phyloP scores from a whole-genome alignment of 805 yeast species.

The Sugiyamaella smithiae region DNA sequence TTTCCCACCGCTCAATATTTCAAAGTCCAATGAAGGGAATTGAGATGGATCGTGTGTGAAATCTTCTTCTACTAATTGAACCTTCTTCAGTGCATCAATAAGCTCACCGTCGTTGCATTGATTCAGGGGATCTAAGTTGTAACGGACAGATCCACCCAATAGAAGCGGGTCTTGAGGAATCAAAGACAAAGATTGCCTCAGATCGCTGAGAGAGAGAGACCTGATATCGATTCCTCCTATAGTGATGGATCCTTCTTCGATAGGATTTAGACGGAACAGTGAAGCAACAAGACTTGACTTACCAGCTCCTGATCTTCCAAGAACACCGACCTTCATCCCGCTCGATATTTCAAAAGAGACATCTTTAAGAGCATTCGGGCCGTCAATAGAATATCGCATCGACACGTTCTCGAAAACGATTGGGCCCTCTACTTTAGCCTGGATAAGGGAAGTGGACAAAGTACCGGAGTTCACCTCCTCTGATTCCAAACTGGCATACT shows the following conservation, averaged over 20 bases:
- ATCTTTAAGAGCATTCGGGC: neutral
- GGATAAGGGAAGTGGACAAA: neutral
- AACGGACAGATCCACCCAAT: conserved; percentile 56
- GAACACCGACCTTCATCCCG: neutral
- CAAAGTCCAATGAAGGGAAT: conserved; percentile 41
- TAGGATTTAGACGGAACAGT: neutral
- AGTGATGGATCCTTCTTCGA: neutral
- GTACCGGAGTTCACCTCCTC: neutral
- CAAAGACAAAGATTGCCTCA: conserved; percentile 54
- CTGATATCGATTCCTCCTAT: neutral
- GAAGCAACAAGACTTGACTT: neutral
- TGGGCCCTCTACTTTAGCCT: too few species aligned
- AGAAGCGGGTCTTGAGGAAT: conserved; percentile 67
- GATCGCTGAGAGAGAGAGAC: conserved; percentile 8
- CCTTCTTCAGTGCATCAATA: conserved; percentile 53
- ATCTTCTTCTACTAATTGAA: conserved; percentile 50
- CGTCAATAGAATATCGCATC: neutral
- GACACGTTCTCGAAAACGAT: neutral
- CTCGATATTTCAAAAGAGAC: neutral
- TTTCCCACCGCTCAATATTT: conserved; percentile 63
- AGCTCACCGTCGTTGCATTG: conserved; percentile 47
- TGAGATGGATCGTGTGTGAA: conserved; percentile 39
- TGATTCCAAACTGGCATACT: neutral
- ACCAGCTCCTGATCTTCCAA: neutral
- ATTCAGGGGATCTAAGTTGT: conserved; percentile 58